Base-by-base conservation (phyloP, 2,329 filamentous ascomycete genomes). In the Decorospora gaudefroyi region DNA sequence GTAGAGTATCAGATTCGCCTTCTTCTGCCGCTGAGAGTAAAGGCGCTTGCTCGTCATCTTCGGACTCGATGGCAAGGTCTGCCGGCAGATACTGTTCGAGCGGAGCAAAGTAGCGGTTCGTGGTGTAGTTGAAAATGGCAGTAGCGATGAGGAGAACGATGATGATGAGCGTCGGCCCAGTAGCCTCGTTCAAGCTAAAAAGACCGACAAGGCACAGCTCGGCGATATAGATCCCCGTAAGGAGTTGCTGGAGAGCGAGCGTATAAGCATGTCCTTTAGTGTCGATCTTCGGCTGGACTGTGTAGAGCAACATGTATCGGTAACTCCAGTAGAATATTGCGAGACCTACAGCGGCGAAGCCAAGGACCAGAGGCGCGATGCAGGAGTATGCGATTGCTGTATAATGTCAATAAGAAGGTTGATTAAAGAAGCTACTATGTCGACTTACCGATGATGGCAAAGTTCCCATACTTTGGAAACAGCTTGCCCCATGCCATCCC, bases 271-370 rank as follows among this genome's bases (percentile, higher is more conserved):
- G 80, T 11, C 92, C 91, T 64, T 95, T 89, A 25, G 88, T 95
- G 65, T 96, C 90, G 61, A 95, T 85, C 46, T 82, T 74, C 6
- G 87, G 83, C 65, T 95, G 88, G 36, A 85, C 86, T 23, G 96
- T 90, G 69, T 89, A 96, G 35, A 96, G 79, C 42, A 97, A 73
- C 65, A 96, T 95, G 78, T 97, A 96, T 12, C 88, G 83, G 77
- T 90, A 96, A 33, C 90, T 88, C 38, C 92, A 75, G 67, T 95
- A 95, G 71, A 96, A 91, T 28, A 93, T 75, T 15, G 78, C 82
- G 46, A 96, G 80, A 18, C 89, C 90, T 26, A 88, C 77, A 1
- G 86, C 84, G 1, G 89, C 88, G 61, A 96, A 96, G 4, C 85
- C 82, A 9, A 96, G 78, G 40, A 96, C 85, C 8, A 96, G 74